Base-by-base conservation (phyloP, 371 early-diverging fungal species). In the Gilbertella persicaria region DNA sequence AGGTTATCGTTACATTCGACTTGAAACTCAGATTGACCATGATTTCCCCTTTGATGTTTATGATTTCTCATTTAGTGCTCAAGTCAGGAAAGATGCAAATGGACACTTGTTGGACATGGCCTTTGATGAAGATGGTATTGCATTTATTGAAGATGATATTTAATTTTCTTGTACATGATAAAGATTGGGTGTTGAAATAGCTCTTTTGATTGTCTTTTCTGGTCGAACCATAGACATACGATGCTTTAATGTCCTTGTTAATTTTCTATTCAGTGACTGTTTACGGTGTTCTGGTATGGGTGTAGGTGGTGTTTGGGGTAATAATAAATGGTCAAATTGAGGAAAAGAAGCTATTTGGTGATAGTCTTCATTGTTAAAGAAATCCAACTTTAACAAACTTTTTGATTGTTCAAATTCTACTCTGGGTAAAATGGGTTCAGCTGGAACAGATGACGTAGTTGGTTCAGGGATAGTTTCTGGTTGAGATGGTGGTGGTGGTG, bases 1-100 rank as follows among this genome's bases (percentile, higher is more conserved):
- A 3, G 74, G 76, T 0, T 78, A 76, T 50, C 65, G 80, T 21
- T 80, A 72, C 36, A 67, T 80, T 20, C 76, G 74, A 23, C 46
- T 80, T 17, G 55, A 66, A 24, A 78, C 69, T 21, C 60, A 60
- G 20, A 65, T 50, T 9, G 71, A 75, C 28, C 29, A 64, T 39
- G 64, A 73, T 41, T 75, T 62, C 53, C 41, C 36, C 1, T 78
- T 62, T 50, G 54, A 66, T 16, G 62, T 80, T 0, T 52, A 76
- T 55, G 80, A 80, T 21, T 57, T 80, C 23, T 71, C 78, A 1
- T 74, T 80, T 33, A 61, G 59, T 54, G 76, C 69, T 6, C 60
- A 60, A 45, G 69, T 68, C 9, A 64, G 58, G 23, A 64, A 67
- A n/a, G 73, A 69, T 50, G 51, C 41, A 8, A 60, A 67, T 46